Base-by-base conservation (phyloP, 2,329 filamentous ascomycete genomes). In the Chaetomium strumarium region DNA sequence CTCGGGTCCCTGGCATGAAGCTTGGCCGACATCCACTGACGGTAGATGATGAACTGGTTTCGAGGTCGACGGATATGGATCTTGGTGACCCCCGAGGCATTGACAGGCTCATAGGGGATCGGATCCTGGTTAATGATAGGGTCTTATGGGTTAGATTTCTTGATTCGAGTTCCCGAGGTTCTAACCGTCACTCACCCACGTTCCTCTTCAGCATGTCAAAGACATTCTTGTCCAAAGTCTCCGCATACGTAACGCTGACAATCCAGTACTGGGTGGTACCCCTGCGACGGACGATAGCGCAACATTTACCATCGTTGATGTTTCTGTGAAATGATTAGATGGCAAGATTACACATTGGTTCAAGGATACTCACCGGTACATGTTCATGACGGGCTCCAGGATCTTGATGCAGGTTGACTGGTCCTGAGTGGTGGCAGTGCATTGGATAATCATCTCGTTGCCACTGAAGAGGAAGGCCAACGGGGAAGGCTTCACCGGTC, bases 1-100 rank as follows among this genome's bases (percentile, higher is more conserved):
- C 52, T 42, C 9, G 56, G 54, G 51, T 51, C 53, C 31, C 33
- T 31, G 14, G 49, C 45, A 34, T 54, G 56, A 11, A 58, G 50
- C n/a, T 29, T 50, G 34, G 42, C 31, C 2, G 52, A 53, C 55
- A 55, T 55, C 53, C 51, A 53, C 50, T 58, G 55, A 31, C 55
- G 55, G 30, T 55, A 57, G 38, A 58, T 46, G 34, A 58, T 58
- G 50, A 58, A 58, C 24, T 51, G 50, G 13, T 58, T 58, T 3
- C 55, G 37, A 5, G 55, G 55, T 13, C 55, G 46, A 16, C 49
- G 55, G 19, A 58, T 53, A 30, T 45, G 46, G 16, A 51, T 16
- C 38, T 55, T 55, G 16, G 46, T n/a, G 12, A 50, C 41, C 9
- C 44, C 43, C 20, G 31, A 7, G 7, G 24, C 20, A 4, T 34